phyloP scores from a whole-genome alignment of 768 basidiomycete genomes.

The Auriscalpium vulgare region DNA sequence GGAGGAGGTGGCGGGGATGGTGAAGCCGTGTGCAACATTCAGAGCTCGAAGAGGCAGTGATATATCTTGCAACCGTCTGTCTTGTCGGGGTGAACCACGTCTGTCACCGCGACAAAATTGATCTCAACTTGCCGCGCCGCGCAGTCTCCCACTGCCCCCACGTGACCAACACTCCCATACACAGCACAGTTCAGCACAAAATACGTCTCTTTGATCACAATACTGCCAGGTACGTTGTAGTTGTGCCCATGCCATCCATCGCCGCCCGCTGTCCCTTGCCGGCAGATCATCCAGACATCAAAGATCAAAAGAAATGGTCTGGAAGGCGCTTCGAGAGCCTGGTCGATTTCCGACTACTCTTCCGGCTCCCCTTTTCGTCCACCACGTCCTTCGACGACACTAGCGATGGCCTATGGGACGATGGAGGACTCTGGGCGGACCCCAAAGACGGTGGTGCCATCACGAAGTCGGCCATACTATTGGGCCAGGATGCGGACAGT shows the following conservation, averaged over 20 bases:
- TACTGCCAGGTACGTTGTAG: too few species aligned
- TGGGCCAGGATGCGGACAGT: not conserved
- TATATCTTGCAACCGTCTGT: not conserved
- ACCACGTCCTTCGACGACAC: not conserved
- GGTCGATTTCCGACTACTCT: slow-evolving; percentile 13
- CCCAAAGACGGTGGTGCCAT: too few species aligned
- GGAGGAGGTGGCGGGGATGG: too few species aligned
- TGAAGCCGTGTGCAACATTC: too few species aligned
- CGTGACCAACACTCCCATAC: too few species aligned
- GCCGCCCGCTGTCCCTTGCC: not conserved
- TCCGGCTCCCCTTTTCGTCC: slow-evolving; percentile 2
- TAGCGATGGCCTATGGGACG: too few species aligned
- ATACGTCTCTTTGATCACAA: too few species aligned
- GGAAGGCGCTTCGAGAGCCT: slow-evolving; percentile 23
- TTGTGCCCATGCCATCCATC: too few species aligned
- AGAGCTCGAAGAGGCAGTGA: not conserved
- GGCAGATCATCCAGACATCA: not conserved
- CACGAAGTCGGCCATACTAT: too few species aligned
- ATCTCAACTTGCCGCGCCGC: not conserved
- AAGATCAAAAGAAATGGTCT: slow-evolving; percentile 8
- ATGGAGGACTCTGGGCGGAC: too few species aligned
- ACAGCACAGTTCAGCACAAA: too few species aligned
- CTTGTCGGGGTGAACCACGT: not conserved
- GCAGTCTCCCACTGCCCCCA: too few species aligned
- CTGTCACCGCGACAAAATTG: not conserved